Conservation (phyloP, 2,329 filamentous ascomycete species). For the Cordyceps sp. region DNA sequence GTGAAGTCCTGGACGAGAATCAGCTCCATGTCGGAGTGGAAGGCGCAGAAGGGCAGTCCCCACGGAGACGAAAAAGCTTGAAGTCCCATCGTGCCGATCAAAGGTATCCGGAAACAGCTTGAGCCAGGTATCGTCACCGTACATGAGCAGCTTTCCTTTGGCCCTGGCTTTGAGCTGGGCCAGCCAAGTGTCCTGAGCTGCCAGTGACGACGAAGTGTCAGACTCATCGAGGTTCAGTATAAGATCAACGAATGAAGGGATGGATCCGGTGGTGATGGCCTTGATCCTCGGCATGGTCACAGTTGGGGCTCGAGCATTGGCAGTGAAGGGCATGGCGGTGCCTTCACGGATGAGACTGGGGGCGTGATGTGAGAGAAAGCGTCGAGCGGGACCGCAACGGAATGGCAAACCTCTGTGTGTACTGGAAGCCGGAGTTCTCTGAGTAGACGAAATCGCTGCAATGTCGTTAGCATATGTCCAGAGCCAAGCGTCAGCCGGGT, state of each 20-base stretch:
- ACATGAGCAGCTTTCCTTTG: constrained; percentile 71
- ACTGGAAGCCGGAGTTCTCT: constrained; percentile 63
- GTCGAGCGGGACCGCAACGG: background rate
- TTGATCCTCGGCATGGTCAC: constrained; percentile 98
- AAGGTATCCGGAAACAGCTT: constrained; percentile 90
- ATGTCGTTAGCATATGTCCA: constrained; percentile 5
- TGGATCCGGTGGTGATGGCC: constrained; percentile 90
- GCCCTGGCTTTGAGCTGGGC: constrained; percentile 70
- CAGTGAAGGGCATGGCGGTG: constrained; percentile 79
- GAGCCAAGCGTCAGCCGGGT: background rate
- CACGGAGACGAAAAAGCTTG: constrained; percentile 95
- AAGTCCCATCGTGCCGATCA: constrained; percentile 75
- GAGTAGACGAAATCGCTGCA: constrained; percentile 83
- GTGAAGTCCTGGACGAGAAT: constrained; percentile 62
- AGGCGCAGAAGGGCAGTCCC: constrained; percentile 19
- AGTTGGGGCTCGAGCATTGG: constrained; percentile 88
- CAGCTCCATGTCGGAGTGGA: constrained; percentile 1
- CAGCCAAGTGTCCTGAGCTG: constrained; percentile 87
- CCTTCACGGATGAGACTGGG: constrained; percentile 67
- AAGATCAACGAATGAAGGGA: constrained; percentile 94
- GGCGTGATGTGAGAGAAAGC: background rate
- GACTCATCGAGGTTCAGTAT: constrained; percentile 94
- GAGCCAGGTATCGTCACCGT: constrained; percentile 95
- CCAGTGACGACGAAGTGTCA: constrained; percentile 76
- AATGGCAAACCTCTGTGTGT: constrained; percentile 60